Conservation (phyloP, 345 rosid genomes). For the Moricandia arvensis region DNA sequence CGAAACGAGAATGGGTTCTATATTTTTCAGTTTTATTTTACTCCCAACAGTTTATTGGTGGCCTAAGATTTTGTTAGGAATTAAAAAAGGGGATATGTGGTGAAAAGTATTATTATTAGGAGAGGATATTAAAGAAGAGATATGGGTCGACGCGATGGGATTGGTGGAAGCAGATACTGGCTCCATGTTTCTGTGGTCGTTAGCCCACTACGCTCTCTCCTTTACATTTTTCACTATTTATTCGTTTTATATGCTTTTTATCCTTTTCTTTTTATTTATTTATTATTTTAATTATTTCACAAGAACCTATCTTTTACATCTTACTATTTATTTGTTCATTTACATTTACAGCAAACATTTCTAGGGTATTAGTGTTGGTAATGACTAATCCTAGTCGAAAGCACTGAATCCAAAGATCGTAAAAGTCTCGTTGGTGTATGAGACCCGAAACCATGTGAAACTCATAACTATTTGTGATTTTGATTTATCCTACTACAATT, state of each 20-base stretch:
- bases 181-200: conserved; percentile 50
- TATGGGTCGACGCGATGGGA: conserved; percentile 51
- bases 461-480: too few species aligned
- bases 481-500: too few species aligned
- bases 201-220: not conserved
- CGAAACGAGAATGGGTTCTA: conserved; percentile 7
- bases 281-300: too few species aligned
- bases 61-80: conserved; percentile 13
- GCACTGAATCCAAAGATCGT: too few species aligned
- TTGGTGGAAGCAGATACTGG: conserved; percentile 61
- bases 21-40: not conserved
- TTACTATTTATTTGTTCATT: too few species aligned
- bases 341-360: too few species aligned
- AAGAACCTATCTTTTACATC: too few species aligned
- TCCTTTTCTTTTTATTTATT: not conserved
- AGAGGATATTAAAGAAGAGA: conserved; percentile 36
- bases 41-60: conserved; percentile 16
- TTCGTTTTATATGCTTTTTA: not conserved
- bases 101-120: not conserved
- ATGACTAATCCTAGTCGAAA: too few species aligned
- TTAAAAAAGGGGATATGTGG: not conserved
- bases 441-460: too few species aligned
- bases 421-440: too few species aligned
- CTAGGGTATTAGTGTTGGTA: too few species aligned
- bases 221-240: not conserved